Percentiles rank a stretch among this genome's conserved stretches.
These are phyloP conservation scores for Talaromyces piceae DNA, from an alignment of 2,329 filamentous ascomycete species.

Conservation along the genomic window DNA sequence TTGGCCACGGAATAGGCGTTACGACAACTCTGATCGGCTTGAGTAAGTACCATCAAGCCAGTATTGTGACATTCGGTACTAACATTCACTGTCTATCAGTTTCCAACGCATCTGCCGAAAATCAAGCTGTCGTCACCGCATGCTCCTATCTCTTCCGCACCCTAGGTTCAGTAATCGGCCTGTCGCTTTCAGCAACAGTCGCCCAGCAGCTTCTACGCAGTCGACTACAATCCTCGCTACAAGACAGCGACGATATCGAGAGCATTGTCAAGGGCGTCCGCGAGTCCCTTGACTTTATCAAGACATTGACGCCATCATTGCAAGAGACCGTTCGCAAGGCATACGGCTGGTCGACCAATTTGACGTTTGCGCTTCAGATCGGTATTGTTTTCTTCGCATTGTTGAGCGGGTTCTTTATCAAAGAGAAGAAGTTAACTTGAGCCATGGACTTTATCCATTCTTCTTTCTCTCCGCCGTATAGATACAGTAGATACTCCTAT, in stretches of 20 bases:
- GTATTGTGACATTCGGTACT: not conserved
- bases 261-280: constrained; percentile 63
- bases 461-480: no score
- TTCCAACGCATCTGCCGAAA: constrained; percentile 58
- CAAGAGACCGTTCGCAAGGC: constrained; percentile 56
- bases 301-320: constrained; percentile 45
- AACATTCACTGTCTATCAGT: constrained; percentile 30
- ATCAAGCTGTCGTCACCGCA: constrained; percentile 68
- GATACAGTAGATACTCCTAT: no score
- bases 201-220: constrained; percentile 50
- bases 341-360: constrained; percentile 53
- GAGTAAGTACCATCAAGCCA: constrained; percentile 30
- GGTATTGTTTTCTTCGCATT: constrained; percentile 44
- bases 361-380: constrained; percentile 46
- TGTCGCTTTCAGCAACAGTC: constrained; percentile 63
- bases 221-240: constrained; percentile 48
- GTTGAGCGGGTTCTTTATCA: constrained; percentile 44
- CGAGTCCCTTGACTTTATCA: constrained; percentile 56
- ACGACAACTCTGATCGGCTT: constrained; percentile 66
- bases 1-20: constrained; percentile 54
- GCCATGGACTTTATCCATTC: not conserved
- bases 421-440: constrained; percentile 47
- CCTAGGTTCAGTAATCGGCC: constrained; percentile 57
- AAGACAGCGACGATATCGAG: constrained; percentile 51
- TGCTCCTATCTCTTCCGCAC: constrained; percentile 76